A percentile compares a stretch with the other conserved stretches of the same genome.
phyloP scores from a whole-genome alignment of 2,329 filamentous ascomycete species.

The Paecilomyces niveus region DNA sequence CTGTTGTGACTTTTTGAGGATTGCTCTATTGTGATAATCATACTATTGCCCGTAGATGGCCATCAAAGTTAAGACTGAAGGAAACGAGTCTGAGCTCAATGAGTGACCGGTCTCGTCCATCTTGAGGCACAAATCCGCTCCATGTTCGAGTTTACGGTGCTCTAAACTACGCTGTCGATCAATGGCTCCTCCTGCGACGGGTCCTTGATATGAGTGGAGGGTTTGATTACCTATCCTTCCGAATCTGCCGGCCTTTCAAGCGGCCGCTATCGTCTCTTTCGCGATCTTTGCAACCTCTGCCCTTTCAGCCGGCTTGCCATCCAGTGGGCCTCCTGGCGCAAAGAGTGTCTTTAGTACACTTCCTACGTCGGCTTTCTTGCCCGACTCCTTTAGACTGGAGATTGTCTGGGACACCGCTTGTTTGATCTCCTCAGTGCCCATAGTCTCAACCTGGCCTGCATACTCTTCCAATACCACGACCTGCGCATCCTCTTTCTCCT shows the following conservation, averaged over 20 bases:
- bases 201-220: background rate
- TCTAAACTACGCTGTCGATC: background rate
- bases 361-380: slow-evolving; percentile 30
- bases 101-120: background rate
- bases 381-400: slow-evolving; percentile 25
- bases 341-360: slow-evolving; percentile 37
- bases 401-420: slow-evolving; percentile 29
- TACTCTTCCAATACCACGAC: slow-evolving; percentile 39
- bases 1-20: background rate
- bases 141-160: background rate
- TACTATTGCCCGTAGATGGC: background rate
- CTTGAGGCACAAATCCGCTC: background rate
- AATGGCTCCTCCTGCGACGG: background rate
- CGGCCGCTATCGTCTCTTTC: slow-evolving; percentile 25
- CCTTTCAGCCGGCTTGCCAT: slow-evolving; percentile 38
- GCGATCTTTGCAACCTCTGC: slow-evolving; percentile 34
- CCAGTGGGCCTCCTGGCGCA: slow-evolving; percentile 32
- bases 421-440: slow-evolving; percentile 34
- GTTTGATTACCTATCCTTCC: background rate
- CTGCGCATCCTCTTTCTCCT: slow-evolving; percentile 39
- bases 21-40: background rate
- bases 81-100: background rate
- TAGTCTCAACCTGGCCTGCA: slow-evolving; percentile 33
- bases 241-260: slow-evolving; percentile 3
- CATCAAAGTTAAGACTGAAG: background rate